Percentiles rank a stretch among this genome's conserved stretches.
Conservation (phyloP, 2,329 filamentous ascomycete genomes). For the Fusarium sarcochroum region DNA sequence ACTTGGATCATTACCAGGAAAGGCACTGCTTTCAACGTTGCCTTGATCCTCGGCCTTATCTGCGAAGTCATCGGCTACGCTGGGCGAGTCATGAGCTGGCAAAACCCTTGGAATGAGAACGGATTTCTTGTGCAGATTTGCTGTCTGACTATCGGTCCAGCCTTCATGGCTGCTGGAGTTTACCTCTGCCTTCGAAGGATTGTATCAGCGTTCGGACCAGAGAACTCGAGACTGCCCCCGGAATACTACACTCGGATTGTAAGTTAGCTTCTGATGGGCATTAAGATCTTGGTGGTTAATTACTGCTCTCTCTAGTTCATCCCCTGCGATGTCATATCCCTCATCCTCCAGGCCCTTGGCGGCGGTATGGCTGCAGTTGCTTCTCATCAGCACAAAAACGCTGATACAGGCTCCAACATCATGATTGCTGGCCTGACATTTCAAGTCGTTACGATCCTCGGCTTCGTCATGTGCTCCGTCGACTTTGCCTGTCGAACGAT, state of each 20-base stretch:
- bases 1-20: slow-evolving; percentile 60
- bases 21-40: slow-evolving; percentile 65
- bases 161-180: slow-evolving; percentile 74
- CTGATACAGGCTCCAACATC: slow-evolving; percentile 67
- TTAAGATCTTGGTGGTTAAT: background rate
- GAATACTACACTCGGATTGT: slow-evolving; percentile 65
- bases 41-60: slow-evolving; percentile 66
- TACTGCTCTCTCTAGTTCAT: slow-evolving; percentile 64
- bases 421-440: slow-evolving; percentile 75
- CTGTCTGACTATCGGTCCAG: slow-evolving; percentile 74
- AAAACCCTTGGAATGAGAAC: slow-evolving; percentile 65
- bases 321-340: slow-evolving; percentile 72
- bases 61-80: slow-evolving; percentile 72
- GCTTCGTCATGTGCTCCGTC: slow-evolving; percentile 65
- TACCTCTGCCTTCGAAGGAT: slow-evolving; percentile 72
- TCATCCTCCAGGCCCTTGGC: slow-evolving; percentile 72
- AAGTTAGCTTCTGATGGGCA: slow-evolving; percentile 34
- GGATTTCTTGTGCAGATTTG: slow-evolving; percentile 70
- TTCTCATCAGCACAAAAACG: slow-evolving; percentile 53
- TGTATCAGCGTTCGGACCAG: slow-evolving; percentile 62
- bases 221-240: slow-evolving; percentile 64
- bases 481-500: slow-evolving; percentile 65
- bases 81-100: slow-evolving; percentile 68
- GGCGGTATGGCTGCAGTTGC: slow-evolving; percentile 67
- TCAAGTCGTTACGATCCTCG: slow-evolving; percentile 70